Evolutionary conservation across 345 rosid genomes (phyloP), one percentile per base, ranked within the genome.

Genomic region (Combretum micranthum): DNA sequence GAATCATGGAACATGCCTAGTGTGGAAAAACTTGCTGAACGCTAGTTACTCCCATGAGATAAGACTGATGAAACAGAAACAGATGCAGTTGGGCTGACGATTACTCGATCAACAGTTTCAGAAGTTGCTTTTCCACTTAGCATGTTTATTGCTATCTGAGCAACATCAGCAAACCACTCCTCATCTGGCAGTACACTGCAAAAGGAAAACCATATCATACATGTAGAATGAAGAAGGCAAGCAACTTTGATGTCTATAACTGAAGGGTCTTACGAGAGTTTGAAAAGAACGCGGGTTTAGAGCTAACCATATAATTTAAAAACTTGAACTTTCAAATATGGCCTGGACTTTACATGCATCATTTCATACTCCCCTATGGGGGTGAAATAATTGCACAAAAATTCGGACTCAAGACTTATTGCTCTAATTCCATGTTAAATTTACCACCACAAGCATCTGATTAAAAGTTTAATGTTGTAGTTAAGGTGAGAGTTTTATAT

Each of bases 81-180:
- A 19, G 78, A 69, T 18, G 80, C 76, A 18, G 76, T 67, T 4
- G 96, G 95, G 71, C 96, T 88, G 18, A 70, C 59, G 45, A 50
- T 78, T 20, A 78, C 93, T 64, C 70, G 65, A 13, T 86, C 95
- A 15, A 56, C 64, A 54, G 61, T 72, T 13, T 68, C 81, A 44
- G 73, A 86, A 56, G 75, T 78, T 13, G 58, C 86, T 66, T 88
- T 83, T 43, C 88, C 94, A 3, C 72, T 68, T 62, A 88, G 60
- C 83, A 80, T 83, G 73, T 86, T 86, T 44, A 88, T 86, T 13
- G 93, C 98, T 66, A 86, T 83, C 67, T 86, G 87, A 56, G 93
- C 82, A 21, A 88, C 87, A 64, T 88, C 96, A n/a, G 82, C 95
- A 64, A 86, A 88, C 95, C 98, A 88, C 37, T 92, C 93, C 32